phyloP scores from a whole-genome alignment of 495 filamentous ascomycete genomes.

The Penicillium turbatum region DNA sequence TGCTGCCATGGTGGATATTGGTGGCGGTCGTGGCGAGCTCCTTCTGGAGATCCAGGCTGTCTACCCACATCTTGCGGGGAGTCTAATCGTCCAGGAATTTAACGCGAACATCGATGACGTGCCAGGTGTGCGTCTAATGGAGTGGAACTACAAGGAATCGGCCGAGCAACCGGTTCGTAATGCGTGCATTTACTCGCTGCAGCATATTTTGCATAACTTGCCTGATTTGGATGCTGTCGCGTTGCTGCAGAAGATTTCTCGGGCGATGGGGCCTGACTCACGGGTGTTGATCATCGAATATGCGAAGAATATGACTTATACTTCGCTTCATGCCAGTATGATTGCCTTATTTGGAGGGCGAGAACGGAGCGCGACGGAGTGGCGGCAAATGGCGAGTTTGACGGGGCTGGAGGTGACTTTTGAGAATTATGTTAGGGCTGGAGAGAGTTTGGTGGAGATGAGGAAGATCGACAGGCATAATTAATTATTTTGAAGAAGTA shows the following conservation, averaged over 20 bases:
- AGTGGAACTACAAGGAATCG: conserved; percentile 36
- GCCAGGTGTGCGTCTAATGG: conserved; percentile 26
- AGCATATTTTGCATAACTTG: conserved; percentile 44
- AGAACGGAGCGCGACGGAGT: conserved; percentile 31
- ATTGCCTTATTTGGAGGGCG: conserved; percentile 34
- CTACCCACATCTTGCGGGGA: conserved; percentile 37
- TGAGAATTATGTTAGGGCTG: conserved; percentile 31
- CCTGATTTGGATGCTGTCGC: conserved; percentile 35
- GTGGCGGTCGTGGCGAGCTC: conserved; percentile 50
- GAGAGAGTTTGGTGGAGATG: conserved; percentile 40
- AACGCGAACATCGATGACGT: conserved; percentile 28
- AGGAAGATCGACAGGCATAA: conserved; percentile 4
- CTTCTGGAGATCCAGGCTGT: conserved; percentile 40
- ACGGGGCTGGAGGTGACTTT: conserved; percentile 33
- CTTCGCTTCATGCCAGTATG: conserved; percentile 35
- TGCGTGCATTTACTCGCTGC: conserved; percentile 41
- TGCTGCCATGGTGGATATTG: conserved; percentile 50
- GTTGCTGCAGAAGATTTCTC: conserved; percentile 37
- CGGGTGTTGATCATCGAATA: conserved; percentile 44
- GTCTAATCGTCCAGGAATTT: conserved; percentile 48
- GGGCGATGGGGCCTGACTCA: conserved; percentile 45
- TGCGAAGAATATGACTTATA: conserved; percentile 32
- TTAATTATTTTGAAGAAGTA: not conserved
- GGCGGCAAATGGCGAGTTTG: conserved; percentile 31
- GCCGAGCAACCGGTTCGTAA: conserved; percentile 33